Conservation (phyloP, 2,329 filamentous ascomycete genomes). For the Drechslerella dactyloides region DNA sequence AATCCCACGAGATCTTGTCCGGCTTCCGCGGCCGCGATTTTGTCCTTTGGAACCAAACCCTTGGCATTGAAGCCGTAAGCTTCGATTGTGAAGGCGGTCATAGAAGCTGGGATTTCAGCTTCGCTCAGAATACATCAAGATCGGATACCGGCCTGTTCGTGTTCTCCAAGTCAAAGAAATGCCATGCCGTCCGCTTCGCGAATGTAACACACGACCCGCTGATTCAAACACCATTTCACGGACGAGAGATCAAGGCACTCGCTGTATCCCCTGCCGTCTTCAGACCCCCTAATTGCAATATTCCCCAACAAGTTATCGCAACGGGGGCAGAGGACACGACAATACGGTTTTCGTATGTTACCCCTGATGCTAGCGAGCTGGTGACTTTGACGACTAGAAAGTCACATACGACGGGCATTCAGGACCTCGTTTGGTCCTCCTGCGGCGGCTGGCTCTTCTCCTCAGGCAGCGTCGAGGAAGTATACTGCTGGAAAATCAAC, state of each 20-base stretch:
- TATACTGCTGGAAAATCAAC: conserved; percentile 79
- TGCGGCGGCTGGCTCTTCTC: conserved; percentile 77
- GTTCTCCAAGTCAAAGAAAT: conserved; percentile 72
- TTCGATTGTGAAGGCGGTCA: conserved; percentile 86
- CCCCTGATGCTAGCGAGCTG: conserved; percentile 55
- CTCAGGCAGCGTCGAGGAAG: conserved; percentile 85
- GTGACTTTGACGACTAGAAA: conserved; percentile 67
- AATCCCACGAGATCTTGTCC: conserved; percentile 67
- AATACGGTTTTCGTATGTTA: conserved; percentile 74
- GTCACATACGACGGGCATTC: conserved; percentile 81
- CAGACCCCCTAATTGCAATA: neutral
- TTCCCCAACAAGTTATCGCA: conserved; percentile 62
- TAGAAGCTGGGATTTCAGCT: conserved; percentile 71
- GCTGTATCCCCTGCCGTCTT: conserved; percentile 60
- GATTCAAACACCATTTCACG: conserved; percentile 76
- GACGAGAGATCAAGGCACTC: conserved; percentile 78
- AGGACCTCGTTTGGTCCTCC: conserved; percentile 75
- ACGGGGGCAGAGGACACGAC: conserved; percentile 75
- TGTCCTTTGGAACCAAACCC: conserved; percentile 78
- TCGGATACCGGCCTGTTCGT: conserved; percentile 65
- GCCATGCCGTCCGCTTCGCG: conserved; percentile 37
- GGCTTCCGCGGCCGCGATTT: conserved; percentile 83
- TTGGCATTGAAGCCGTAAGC: conserved; percentile 71
- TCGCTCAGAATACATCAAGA: conserved; percentile 53
- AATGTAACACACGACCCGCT: conserved; percentile 59